phyloP scores from a whole-genome alignment of 2,329 filamentous ascomycete genomes.

The Fusarium temperatum region DNA sequence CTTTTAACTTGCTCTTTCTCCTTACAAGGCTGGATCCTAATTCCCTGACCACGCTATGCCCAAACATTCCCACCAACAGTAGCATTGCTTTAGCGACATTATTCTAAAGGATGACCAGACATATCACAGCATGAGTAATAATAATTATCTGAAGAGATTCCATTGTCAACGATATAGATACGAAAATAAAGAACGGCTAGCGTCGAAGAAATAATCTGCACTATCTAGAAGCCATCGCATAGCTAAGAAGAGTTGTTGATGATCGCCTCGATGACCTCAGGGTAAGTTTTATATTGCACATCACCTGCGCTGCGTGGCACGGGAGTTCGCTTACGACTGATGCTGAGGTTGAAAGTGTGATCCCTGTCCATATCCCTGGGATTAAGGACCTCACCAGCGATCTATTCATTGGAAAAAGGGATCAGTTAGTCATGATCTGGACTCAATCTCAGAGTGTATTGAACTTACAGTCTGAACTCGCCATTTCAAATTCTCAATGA shows the following conservation, averaged over 20 bases:
- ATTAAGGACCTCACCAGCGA: background rate
- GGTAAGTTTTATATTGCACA: background rate
- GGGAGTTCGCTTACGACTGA: background rate
- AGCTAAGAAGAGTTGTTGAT: background rate
- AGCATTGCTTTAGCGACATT: no score
- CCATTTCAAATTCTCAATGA: background rate
- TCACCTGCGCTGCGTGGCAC: background rate
- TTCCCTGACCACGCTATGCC: no score
- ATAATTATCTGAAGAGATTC: accelerated
- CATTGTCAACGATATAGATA: no score
- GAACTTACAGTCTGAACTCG: background rate
- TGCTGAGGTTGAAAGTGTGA: background rate
- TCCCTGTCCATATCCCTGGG: accelerated
- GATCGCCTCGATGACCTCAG: background rate
- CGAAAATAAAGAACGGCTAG: no score
- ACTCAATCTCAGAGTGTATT: no score
- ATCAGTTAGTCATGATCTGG: no score
- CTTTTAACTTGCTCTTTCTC: no score
- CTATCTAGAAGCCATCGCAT: background rate
- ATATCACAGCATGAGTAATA: no score
- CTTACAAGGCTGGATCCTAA: no score
- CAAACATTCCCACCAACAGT: no score
- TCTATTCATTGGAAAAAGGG: background rate
- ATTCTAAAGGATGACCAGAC: no score
- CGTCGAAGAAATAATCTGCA: background rate